Evolutionary conservation across 257 asterid species (phyloP).

Genomic region (Parsonsia alboflavescens): DNA sequence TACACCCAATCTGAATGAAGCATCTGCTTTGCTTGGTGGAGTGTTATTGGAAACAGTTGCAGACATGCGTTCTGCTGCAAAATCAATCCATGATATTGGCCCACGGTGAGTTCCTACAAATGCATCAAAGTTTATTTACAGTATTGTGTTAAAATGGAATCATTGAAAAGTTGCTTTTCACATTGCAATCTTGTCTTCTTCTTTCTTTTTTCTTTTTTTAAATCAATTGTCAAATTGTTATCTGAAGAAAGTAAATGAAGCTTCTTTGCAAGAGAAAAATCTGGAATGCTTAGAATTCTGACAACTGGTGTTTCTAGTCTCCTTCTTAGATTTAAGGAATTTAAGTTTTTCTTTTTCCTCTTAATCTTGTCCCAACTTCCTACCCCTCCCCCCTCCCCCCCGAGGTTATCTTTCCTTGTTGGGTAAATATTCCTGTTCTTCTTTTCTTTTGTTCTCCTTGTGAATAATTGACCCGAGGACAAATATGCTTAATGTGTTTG

Average conservation of each 20-base stretch:
- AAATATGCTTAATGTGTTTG: neutral
- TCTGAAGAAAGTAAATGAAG: neutral
- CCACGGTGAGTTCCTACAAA: constrained; percentile 53
- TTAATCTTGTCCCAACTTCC: neutral
- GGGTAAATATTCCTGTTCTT: neutral
- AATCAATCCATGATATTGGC: constrained; percentile 68
- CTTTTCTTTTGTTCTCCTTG: neutral
- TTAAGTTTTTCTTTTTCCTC: neutral
- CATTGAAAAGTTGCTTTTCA: neutral
- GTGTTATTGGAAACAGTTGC: constrained; percentile 53
- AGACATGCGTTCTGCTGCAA: constrained; percentile 94
- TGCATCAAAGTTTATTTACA: constrained; percentile 4
- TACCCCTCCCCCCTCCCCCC: too few species aligned
- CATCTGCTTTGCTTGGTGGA: constrained; percentile 85
- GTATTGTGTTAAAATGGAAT: neutral
- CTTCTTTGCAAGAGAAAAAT: neutral
- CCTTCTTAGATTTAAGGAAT: neutral
- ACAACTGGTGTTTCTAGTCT: neutral
- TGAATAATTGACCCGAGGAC: neutral
- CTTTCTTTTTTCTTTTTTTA: neutral
- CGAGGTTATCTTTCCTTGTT: neutral
- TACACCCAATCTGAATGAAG: constrained; percentile 90
- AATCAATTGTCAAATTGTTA: neutral
- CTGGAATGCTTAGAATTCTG: neutral
- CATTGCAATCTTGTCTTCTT: neutral